Percentiles rank a stretch among this genome's conserved stretches.
phyloP scores from a whole-genome alignment of 202 grass and related monocot genomes.

The Setaria viridis region DNA sequence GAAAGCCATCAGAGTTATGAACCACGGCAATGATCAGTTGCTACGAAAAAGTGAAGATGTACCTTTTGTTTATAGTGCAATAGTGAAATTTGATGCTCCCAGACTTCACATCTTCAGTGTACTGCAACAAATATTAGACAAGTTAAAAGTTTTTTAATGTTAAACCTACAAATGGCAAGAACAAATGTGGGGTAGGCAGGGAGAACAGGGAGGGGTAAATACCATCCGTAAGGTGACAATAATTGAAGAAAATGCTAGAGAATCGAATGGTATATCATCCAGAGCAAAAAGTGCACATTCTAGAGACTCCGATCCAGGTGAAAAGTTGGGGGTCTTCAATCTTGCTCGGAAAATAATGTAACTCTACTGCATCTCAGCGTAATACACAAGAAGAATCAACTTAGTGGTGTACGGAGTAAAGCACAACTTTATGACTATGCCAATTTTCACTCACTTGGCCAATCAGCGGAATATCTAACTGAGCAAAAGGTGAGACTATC shows the following conservation, averaged over 20 bases:
- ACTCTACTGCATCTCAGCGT: constrained; percentile 97
- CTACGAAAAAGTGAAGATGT: not conserved
- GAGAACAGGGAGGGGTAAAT: not conserved
- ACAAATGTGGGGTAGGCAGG: not conserved
- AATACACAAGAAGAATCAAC: constrained; percentile 59
- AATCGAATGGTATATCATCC: constrained; percentile 97
- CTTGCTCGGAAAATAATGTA: constrained; percentile 99
- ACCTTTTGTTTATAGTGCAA: constrained; percentile 99
- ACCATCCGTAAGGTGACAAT: constrained; percentile 97
- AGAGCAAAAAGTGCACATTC: constrained; percentile 89
- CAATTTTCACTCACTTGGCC: constrained; percentile 88
- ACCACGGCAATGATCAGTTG: not conserved
- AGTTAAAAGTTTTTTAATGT: constrained; percentile 28
- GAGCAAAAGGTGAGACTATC: constrained; percentile 94
- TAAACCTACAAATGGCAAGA: constrained; percentile 1
- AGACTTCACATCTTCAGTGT: constrained; percentile 80
- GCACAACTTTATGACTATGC: constrained; percentile 6
- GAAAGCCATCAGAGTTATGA: constrained; percentile 1
- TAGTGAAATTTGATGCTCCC: constrained; percentile 91
- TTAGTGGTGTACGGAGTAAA: constrained; percentile 41
- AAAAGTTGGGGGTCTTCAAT: constrained; percentile 76
- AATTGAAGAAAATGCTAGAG: constrained; percentile 97
- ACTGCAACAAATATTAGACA: constrained; percentile 55
- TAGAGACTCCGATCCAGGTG: constrained; percentile 83
- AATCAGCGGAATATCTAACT: constrained; percentile 92